Evolutionary conservation across 345 rosid species (phyloP).

Genomic region (Dipteronia dyeriana): DNA sequence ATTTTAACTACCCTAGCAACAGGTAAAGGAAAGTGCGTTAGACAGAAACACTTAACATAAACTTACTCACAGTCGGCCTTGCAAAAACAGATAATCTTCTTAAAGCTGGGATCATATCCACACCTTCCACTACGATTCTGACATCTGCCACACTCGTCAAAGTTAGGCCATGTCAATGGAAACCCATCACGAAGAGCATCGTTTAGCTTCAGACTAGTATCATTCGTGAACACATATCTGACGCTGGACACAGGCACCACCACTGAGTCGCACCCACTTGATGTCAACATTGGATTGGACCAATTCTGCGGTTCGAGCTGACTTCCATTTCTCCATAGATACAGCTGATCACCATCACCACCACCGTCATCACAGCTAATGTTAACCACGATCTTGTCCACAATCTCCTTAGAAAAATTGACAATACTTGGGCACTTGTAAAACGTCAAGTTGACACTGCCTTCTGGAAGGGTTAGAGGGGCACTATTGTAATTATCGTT

Average conservation of each 20-base stretch:
- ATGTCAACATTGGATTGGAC: not conserved
- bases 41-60: no score
- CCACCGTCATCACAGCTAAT: constrained; percentile 16
- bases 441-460: constrained; percentile 23
- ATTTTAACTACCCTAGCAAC: no score
- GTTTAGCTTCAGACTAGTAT: not conserved
- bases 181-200: constrained; percentile 28
- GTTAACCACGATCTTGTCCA: constrained; percentile 8
- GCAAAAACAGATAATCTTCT: constrained; percentile 25
- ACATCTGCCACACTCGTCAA: constrained; percentile 24
- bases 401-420: constrained; percentile 4
- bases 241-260: constrained; percentile 23
- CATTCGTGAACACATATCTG: not conserved
- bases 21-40: no score
- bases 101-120: constrained; percentile 20
- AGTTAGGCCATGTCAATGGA: constrained; percentile 27
- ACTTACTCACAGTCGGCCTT: constrained; percentile 24
- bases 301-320: not conserved
- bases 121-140: constrained; percentile 22
- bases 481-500: not conserved
- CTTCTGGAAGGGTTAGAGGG: constrained; percentile 22
- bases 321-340: not conserved
- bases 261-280: constrained; percentile 21
- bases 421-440: constrained; percentile 13
- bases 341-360: not conserved